Evolutionary conservation across 768 basidiomycete genomes (phyloP), one percentile per base, ranked within the genome.

Genomic region (Boletus barrowsii): DNA sequence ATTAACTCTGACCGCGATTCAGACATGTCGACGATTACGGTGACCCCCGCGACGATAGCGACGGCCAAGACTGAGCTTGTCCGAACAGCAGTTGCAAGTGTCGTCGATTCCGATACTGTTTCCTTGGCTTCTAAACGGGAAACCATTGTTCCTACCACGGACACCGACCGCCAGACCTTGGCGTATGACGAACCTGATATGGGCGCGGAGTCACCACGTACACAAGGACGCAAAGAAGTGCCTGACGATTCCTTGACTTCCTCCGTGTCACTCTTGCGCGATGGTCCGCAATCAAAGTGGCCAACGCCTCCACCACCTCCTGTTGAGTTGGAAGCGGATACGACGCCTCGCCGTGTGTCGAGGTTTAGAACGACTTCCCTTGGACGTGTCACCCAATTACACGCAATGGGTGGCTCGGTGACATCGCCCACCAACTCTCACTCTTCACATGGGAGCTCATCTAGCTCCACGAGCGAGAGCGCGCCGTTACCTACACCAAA

Each of bases 401-500:
- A 68, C 14, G 53, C 54, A 9, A 55, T 58, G 56, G 39, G 35
- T 13, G n/a, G 52, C 10, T 9, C 46, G 3, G 7, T 42, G 72
- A 71, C 76, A 5, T 82, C 83, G 8, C 82, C 83, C 7, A 68
- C 77, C 36, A 76, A 76, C 53, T 77, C 79, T 13, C 74, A 75
- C 32, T 83, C 76, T 51, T 59, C 67, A 0, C 62, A 53, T 8
- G 50, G 51, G n/a, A 79, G 76, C 45, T 72, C 72, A 24, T 73
- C 70, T 3, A 73, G 70, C 17, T 75, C 76, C 17, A 56, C 66
- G 37, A 58, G 51, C 33, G 66, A 66, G 35, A 68, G 63, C 14
- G 39, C 26, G 1, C 55, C 60, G 4, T 47, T 59, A 41, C 45
- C 55, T 33, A 62, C 63, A 7, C 62, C 72, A 8, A 62, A 48